Base-by-base conservation (phyloP, 371 early-diverging fungal genomes). In the Syncephalastrum monosporum region DNA sequence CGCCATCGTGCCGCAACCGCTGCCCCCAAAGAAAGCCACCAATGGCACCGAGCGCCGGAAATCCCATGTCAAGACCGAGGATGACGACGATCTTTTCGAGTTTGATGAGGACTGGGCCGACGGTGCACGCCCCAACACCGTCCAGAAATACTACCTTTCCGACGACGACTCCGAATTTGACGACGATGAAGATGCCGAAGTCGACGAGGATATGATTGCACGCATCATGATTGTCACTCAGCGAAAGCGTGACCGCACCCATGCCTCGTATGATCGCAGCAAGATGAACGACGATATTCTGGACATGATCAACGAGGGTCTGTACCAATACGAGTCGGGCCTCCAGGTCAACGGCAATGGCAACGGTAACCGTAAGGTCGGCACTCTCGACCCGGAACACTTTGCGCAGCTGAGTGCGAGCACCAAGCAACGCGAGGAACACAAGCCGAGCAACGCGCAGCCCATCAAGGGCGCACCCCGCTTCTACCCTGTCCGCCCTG, bases 241-340 rank as follows among this genome's bases (percentile, higher is more conserved):
- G 69, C 87, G 88, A 53, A 85, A 84, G 44, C 75, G 77, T 50
- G 90, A 90, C 50, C 82, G 85, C 50, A 69, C 83, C 6, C 88
- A 89, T 56, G 74, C 77, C 45, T 79, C 83, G 23, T 90, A 79
- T 62, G 91, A 92, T 60, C 87, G 94, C 61, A 83, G 86, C 66
- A 79, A 87, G 29, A 83, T 87, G 75, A 88, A 91, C 59, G 91
- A 89, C 50, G 97, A 96, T 25, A 82, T 94, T 53, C 82, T 85
- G 25, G 92, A 94, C 27, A 92, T 94, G 74, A 96, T 96, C 74
- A 96, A 90, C 69, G 96, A 96, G 69, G 97, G 95, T 5, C 78
- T 96, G 24, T 89, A 90, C 65, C 83, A 90, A 57, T 96, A 95
- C 61, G 95, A 96, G 64, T 68, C 78, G 42, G 90, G 90, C 47